phyloP scores from a whole-genome alignment of 495 filamentous ascomycete species.

The Daldinia bambusicola region DNA sequence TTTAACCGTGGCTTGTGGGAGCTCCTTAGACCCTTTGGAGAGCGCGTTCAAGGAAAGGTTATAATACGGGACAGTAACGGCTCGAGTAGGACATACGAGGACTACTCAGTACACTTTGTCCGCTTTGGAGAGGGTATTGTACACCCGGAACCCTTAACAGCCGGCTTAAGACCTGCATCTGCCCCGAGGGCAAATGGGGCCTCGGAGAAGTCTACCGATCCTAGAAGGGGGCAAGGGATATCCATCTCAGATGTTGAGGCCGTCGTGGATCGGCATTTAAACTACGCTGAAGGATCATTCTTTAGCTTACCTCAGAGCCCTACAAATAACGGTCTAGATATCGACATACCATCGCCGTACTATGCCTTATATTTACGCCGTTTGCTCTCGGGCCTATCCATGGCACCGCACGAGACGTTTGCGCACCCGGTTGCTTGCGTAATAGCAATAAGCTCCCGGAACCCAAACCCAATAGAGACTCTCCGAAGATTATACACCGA shows the following conservation, averaged over 20 bases:
- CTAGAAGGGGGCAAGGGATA: conserved; percentile 34
- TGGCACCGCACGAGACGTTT: conserved; percentile 90
- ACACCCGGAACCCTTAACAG: conserved; percentile 54
- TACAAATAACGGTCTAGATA: conserved; percentile 50
- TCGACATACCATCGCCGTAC: conserved; percentile 67
- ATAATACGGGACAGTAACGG: conserved; percentile 90
- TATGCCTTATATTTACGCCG: conserved; percentile 85
- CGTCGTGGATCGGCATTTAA: conserved; percentile 64
- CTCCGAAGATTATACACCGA: conserved; percentile 82
- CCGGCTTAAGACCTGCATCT: conserved; percentile 49
- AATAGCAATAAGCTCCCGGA: conserved; percentile 92
- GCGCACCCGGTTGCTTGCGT: conserved; percentile 95
- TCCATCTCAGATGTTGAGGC: conserved; percentile 57
- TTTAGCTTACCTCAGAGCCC: conserved; percentile 54
- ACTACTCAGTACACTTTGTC: conserved; percentile 88
- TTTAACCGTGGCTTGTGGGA: conserved; percentile 83
- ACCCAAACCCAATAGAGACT: conserved; percentile 81
- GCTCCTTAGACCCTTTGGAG: conserved; percentile 90
- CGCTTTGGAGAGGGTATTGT: conserved; percentile 70
- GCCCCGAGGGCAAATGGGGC: conserved; percentile 43
- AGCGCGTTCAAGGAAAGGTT: conserved; percentile 85
- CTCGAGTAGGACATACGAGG: conserved; percentile 81
- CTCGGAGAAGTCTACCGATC: conserved; percentile 30
- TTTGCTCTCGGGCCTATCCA: conserved; percentile 77
- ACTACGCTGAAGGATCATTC: conserved; percentile 61